These are phyloP conservation scores for Spathaspora hagerdaliae DNA, from an alignment of 805 yeast species.

Conservation along the genomic window DNA sequence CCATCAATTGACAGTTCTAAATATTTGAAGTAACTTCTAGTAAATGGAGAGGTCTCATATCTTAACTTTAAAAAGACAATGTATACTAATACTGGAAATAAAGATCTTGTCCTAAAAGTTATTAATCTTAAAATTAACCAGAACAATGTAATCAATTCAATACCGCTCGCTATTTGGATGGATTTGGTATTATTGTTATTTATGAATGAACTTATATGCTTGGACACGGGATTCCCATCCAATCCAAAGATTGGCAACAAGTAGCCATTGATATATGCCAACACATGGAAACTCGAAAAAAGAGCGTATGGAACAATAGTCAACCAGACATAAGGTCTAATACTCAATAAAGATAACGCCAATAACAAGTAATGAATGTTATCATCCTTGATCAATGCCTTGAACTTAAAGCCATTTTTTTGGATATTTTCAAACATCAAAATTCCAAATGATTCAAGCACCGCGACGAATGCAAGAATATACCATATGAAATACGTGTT, in stretches of 20 bases:
- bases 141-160: slow-evolving; percentile 41
- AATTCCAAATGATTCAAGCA: slow-evolving; percentile 70
- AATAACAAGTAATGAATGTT: slow-evolving; percentile 67
- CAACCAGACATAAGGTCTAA: slow-evolving; percentile 57
- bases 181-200: slow-evolving; percentile 33
- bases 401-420: slow-evolving; percentile 22
- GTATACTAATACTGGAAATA: slow-evolving; percentile 53
- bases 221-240: slow-evolving; percentile 22
- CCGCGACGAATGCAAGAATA: slow-evolving; percentile 57
- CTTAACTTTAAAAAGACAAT: slow-evolving; percentile 69
- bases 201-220: slow-evolving; percentile 38
- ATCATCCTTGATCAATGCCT: slow-evolving; percentile 43
- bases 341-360: slow-evolving; percentile 45
- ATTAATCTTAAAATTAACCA: slow-evolving; percentile 49
- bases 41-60: slow-evolving; percentile 70
- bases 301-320: slow-evolving; percentile 71
- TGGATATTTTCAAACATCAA: slow-evolving; percentile 56
- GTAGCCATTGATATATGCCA: slow-evolving; percentile 63
- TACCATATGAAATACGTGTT: slow-evolving; percentile 41
- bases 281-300: slow-evolving; percentile 78
- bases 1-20: slow-evolving; percentile 53
- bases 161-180: slow-evolving; percentile 34
- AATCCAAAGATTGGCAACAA: slow-evolving; percentile 61
- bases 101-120: slow-evolving; percentile 59
- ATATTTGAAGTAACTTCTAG: slow-evolving; percentile 62